Conservation (phyloP, 306 rosid species). For the Rosa lucieae region DNA sequence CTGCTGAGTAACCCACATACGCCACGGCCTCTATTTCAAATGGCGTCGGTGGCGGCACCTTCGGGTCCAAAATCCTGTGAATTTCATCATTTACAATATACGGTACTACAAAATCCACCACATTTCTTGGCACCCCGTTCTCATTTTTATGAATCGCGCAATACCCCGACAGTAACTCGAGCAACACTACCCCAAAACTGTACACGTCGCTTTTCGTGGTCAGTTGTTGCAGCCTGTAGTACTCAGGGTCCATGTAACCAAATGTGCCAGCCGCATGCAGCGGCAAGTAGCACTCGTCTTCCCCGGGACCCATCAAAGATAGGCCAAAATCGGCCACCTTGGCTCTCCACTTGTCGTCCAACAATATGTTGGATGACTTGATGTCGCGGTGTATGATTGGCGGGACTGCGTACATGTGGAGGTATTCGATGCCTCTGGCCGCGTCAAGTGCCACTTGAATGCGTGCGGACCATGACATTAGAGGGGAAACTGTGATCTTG, state of each 20-base stretch:
- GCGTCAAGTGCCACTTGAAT: conserved; percentile 69
- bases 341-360: conserved; percentile 52
- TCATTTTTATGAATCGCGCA: conserved; percentile 73
- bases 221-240: conserved; percentile 66
- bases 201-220: conserved; percentile 86
- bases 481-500: conserved; percentile 35
- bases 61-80: conserved; percentile 70
- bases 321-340: conserved; percentile 80
- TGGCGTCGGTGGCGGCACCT: conserved; percentile 69
- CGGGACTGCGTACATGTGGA: conserved; percentile 58
- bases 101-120: conserved; percentile 75
- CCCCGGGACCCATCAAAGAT: conserved; percentile 65
- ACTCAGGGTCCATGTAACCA: conserved; percentile 93
- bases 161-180: conserved; percentile 62
- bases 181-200: conserved; percentile 75
- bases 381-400: conserved; percentile 81
- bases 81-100: conserved; percentile 66
- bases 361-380: conserved; percentile 63
- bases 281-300: conserved; percentile 48
- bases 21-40: conserved; percentile 80
- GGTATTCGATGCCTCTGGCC: conserved; percentile 69
- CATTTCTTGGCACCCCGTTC: conserved; percentile 69
- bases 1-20: conserved; percentile 73
- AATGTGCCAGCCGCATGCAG: conserved; percentile 68
- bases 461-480: conserved; percentile 50